phyloP scores from a whole-genome alignment of 2,329 filamentous ascomycete genomes.

The Tricladium varicosporioides region DNA sequence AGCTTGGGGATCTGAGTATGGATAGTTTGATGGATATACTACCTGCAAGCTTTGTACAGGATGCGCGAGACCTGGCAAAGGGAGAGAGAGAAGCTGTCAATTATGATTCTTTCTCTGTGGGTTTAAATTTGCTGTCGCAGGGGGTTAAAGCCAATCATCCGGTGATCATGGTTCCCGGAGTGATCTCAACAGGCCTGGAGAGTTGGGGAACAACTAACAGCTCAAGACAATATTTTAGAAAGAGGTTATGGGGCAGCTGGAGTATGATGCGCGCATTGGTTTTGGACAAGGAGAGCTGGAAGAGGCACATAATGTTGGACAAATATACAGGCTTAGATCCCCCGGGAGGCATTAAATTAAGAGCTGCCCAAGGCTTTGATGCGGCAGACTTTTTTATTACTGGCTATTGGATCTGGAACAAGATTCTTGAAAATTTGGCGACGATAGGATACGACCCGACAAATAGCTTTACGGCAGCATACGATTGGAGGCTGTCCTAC shows the following conservation, averaged over 20 bases:
- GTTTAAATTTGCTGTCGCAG: conserved; percentile 75
- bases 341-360: conserved; percentile 75
- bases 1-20: conserved; percentile 71
- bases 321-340: conserved; percentile 88
- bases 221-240: conserved; percentile 89
- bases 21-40: conserved; percentile 85
- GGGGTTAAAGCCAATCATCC: conserved; percentile 82
- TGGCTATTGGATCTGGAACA: conserved; percentile 94
- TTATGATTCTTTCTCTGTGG: conserved; percentile 93
- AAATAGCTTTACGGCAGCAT: conserved; percentile 65
- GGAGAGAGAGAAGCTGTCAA: conserved; percentile 83
- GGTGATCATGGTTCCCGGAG: conserved; percentile 94
- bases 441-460: conserved; percentile 93
- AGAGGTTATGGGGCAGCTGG: conserved; percentile 96
- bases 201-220: conserved; percentile 89
- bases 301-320: conserved; percentile 95
- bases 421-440: conserved; percentile 94
- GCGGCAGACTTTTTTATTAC: conserved; percentile 93
- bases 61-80: conserved; percentile 83
- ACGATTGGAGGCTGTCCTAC: conserved; percentile 94
- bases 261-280: conserved; percentile 97
- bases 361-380: conserved; percentile 94
- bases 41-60: conserved; percentile 79
- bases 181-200: conserved; percentile 95
- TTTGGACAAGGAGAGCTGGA: conserved; percentile 91